These are phyloP conservation scores for Corylus avellana DNA, from an alignment of 306 rosid species.

Conservation along the genomic window DNA sequence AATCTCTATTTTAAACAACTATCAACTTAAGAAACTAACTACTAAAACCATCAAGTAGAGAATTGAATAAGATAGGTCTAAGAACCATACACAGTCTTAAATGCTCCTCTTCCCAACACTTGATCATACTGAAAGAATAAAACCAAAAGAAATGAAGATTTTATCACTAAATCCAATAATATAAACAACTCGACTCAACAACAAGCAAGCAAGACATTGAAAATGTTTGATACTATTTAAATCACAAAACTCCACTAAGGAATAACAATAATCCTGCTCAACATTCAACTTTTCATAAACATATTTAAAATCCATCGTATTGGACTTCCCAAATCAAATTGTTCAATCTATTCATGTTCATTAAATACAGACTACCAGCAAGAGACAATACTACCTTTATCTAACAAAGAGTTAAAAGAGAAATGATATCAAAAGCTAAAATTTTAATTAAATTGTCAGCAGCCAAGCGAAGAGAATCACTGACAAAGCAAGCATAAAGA, in stretches of 20 bases:
- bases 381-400: neutral
- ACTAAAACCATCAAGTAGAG: neutral
- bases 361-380: neutral
- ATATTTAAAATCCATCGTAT: neutral
- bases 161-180: constrained; percentile 4
- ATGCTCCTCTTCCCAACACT: constrained; percentile 85
- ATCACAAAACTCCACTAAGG: too few species aligned
- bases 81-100: constrained; percentile 85
- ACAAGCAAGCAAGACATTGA: neutral
- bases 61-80: constrained; percentile 12
- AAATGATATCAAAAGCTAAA: neutral
- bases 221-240: neutral
- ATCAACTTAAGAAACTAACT: constrained; percentile 1
- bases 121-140: constrained; percentile 64
- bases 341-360: neutral
- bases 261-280: neutral
- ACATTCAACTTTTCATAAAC: neutral
- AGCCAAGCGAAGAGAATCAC: too few species aligned
- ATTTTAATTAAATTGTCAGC: neutral
- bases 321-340: neutral
- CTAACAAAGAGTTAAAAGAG: neutral
- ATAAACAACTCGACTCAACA: neutral
- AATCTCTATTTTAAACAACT: constrained; percentile 1
- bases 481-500: too few species aligned
- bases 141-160: constrained; percentile 14